Percentiles rank a stretch among this genome's conserved stretches.
Evolutionary conservation across 2,329 filamentous ascomycete species (phyloP).

Genomic region (Diaporthe vexans): DNA sequence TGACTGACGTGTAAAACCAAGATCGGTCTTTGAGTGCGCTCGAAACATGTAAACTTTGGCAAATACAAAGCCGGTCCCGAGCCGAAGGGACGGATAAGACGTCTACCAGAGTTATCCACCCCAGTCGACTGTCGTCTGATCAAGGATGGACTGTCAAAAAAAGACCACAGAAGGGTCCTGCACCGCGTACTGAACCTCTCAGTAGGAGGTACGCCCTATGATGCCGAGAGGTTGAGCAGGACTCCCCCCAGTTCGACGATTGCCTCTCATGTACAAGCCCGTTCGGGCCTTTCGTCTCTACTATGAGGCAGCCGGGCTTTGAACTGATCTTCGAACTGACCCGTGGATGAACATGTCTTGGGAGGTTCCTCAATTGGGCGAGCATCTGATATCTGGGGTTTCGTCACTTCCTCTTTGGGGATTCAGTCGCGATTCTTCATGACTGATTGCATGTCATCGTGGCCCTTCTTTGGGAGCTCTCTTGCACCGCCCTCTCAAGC

Average conservation of each 20-base stretch:
- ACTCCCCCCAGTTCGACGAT: not conserved
- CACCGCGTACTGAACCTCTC: not conserved
- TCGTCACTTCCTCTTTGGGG: slow-evolving; percentile 27
- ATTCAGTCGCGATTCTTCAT: slow-evolving; percentile 19
- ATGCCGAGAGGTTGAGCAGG: not conserved
- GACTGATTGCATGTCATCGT: slow-evolving; percentile 15
- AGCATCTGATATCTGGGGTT: slow-evolving; percentile 14
- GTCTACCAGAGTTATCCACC: not conserved
- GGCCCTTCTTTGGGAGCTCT: not conserved
- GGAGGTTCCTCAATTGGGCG: slow-evolving; percentile 3
- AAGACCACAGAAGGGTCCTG: not conserved
- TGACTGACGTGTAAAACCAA: not conserved
- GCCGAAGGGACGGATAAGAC: not conserved
- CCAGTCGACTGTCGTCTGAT: slow-evolving; percentile 2
- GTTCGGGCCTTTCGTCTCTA: slow-evolving; percentile 3
- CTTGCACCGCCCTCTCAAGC: not conserved
- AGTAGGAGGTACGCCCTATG: not conserved
- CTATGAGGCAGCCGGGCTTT: slow-evolving; percentile 29
- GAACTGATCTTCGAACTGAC: slow-evolving; percentile 1
- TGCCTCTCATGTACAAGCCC: slow-evolving; percentile 1
- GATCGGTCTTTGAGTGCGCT: not conserved
- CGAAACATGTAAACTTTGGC: slow-evolving; percentile 32
- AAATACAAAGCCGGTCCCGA: not conserved
- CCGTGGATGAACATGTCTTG: slow-evolving; percentile 26
- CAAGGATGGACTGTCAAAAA: slow-evolving; percentile 29